Percentiles rank a stretch among this genome's conserved stretches.
These are phyloP conservation scores for Corylus avellana DNA, from an alignment of 306 rosid genomes.

Conservation along the genomic window DNA sequence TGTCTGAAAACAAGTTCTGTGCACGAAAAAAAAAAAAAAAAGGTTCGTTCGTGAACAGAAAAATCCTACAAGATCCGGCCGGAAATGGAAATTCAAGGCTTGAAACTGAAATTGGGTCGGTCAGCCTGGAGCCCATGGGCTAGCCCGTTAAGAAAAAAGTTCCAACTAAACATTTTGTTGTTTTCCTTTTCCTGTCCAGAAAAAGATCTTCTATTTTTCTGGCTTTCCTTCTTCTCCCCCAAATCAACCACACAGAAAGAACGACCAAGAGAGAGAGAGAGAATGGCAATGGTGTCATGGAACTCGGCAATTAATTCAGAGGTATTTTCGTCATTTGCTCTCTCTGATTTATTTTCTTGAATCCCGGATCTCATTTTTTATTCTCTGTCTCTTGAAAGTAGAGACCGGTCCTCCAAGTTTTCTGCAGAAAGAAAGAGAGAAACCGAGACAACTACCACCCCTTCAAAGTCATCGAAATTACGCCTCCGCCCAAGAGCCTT, in stretches of 20 bases:
- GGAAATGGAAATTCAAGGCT: background rate
- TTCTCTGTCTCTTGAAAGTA: constrained; percentile 16
- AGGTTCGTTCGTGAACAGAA: too few relatives aligned
- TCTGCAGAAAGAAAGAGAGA: constrained; percentile 77
- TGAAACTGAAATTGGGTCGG: background rate
- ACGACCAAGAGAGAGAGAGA: background rate
- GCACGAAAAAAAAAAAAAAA: too few relatives aligned
- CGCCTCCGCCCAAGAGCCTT: constrained; percentile 92
- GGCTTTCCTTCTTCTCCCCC: constrained; percentile 31
- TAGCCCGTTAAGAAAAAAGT: background rate
- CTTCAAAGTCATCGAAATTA: constrained; percentile 83
- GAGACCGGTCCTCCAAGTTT: constrained; percentile 49
- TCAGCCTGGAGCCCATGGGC: background rate
- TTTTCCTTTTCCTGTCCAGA: background rate
- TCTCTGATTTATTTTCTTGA: background rate
- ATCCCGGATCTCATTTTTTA: background rate
- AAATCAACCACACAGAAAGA: constrained; percentile 16
- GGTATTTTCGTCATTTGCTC: background rate
- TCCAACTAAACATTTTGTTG: background rate
- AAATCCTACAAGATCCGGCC: too few relatives aligned
- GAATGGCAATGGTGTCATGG: constrained; percentile 57
- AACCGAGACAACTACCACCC: constrained; percentile 63
- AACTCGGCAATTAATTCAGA: constrained; percentile 7
- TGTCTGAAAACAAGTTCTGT: too few relatives aligned
- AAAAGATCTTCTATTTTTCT: constrained; percentile 30